phyloP scores from a whole-genome alignment of 2,329 filamentous ascomycete genomes.

The Paraphoma chrysanthemicola region DNA sequence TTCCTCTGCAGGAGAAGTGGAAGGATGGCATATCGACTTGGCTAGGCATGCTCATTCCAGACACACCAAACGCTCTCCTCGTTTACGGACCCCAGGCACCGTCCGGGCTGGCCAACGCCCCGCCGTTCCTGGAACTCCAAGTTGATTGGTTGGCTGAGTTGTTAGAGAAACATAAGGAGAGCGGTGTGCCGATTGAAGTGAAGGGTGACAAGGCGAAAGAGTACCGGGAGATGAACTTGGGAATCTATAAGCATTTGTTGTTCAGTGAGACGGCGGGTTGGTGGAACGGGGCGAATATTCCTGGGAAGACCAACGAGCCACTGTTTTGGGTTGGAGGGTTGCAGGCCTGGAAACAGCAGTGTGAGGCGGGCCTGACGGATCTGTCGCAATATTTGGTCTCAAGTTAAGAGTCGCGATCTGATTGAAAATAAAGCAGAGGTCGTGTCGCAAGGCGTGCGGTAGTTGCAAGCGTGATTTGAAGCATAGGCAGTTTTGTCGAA shows the following conservation, averaged over 20 bases:
- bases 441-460: too few species aligned
- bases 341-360: background rate
- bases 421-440: background rate
- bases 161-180: background rate
- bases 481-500: too few species aligned
- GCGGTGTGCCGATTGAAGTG: background rate
- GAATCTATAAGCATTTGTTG: background rate
- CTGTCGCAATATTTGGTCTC: background rate
- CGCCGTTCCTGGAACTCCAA: background rate
- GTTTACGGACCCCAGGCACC: background rate
- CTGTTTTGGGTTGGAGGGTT: background rate
- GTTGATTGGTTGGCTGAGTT: background rate
- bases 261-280: background rate
- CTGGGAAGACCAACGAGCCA: background rate
- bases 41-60: background rate
- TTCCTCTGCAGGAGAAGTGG: background rate
- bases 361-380: background rate
- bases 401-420: background rate
- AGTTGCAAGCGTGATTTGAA: too few species aligned
- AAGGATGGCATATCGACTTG: background rate
- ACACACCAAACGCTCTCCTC: background rate
- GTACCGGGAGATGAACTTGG: background rate
- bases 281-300: background rate
- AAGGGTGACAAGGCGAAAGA: background rate
- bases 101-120: background rate